Percentiles rank a stretch among this genome's conserved stretches.
Conservation (phyloP, 495 filamentous ascomycete genomes). For the Penicillium robsamsonii region DNA sequence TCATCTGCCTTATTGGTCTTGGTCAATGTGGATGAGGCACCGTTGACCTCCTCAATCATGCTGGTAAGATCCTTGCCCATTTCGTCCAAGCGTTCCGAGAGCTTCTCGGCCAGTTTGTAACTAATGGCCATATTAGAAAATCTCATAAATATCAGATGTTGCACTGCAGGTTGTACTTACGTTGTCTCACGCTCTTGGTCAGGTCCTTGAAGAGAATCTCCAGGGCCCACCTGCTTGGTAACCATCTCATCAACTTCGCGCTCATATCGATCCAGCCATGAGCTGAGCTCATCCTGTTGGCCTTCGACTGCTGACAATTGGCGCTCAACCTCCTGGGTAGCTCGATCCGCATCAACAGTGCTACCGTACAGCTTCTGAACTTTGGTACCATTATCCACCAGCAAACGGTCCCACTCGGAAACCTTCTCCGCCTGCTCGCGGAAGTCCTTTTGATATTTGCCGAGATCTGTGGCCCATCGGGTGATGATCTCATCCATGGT, state of each 20-base stretch:
- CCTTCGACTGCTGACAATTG: constrained; percentile 84
- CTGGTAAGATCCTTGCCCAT: constrained; percentile 87
- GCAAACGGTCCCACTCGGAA: constrained; percentile 82
- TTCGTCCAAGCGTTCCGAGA: constrained; percentile 80
- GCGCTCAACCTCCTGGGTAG: constrained; percentile 85
- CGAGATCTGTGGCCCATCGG: constrained; percentile 92
- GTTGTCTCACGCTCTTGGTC: constrained; percentile 94
- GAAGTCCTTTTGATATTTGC: constrained; percentile 95
- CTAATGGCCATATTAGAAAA: constrained; percentile 33
- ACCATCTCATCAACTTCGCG: constrained; percentile 83
- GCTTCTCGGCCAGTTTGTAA: constrained; percentile 86
- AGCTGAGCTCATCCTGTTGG: constrained; percentile 83
- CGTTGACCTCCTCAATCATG: constrained; percentile 98
- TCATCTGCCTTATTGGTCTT: constrained; percentile 88
- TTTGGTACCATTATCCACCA: constrained; percentile 90
- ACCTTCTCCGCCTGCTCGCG: constrained; percentile 83
- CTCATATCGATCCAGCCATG: constrained; percentile 87
- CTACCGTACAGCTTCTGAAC: constrained; percentile 83
- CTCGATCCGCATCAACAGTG: constrained; percentile 87
- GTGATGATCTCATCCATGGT: constrained; percentile 99
- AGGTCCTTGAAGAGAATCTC: constrained; percentile 75
- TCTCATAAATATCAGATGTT: not conserved
- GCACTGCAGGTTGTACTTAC: constrained; percentile 34
- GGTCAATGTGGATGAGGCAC: constrained; percentile 74
- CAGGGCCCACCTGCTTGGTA: constrained; percentile 61